phyloP scores from a whole-genome alignment of 495 filamentous ascomycete genomes.

The Neurospora sp. region DNA sequence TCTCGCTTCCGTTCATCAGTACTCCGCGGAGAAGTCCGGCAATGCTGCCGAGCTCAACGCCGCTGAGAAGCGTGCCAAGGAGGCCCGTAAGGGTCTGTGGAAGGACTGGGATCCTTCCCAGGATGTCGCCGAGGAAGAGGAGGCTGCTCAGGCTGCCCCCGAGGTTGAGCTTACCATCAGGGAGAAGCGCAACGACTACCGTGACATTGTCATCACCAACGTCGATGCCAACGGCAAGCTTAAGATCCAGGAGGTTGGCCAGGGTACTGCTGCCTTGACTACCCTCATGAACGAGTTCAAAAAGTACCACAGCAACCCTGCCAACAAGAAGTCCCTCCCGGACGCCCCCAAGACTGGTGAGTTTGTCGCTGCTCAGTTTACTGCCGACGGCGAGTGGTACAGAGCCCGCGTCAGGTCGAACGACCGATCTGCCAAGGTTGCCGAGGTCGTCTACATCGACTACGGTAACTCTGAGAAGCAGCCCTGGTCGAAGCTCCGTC shows the following conservation, averaged over 20 bases:
- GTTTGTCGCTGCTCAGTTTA: slow-evolving; percentile 80
- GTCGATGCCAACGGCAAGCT: slow-evolving; percentile 66
- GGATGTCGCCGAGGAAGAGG: slow-evolving; percentile 51
- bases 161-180: slow-evolving; percentile 35
- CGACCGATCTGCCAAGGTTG: slow-evolving; percentile 83
- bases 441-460: slow-evolving; percentile 89
- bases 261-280: slow-evolving; percentile 70
- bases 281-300: slow-evolving; percentile 83
- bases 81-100: slow-evolving; percentile 80
- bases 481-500: slow-evolving; percentile 71
- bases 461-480: slow-evolving; percentile 89
- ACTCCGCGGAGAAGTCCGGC: slow-evolving; percentile 92
- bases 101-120: slow-evolving; percentile 84
- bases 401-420: slow-evolving; percentile 83
- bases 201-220: slow-evolving; percentile 83
- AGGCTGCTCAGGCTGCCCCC: slow-evolving; percentile 37
- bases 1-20: slow-evolving; percentile 78
- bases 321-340: slow-evolving; percentile 60
- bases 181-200: slow-evolving; percentile 71
- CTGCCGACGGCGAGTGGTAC: slow-evolving; percentile 85
- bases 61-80: slow-evolving; percentile 81
- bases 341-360: slow-evolving; percentile 84
- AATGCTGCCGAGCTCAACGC: slow-evolving; percentile 79
- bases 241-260: slow-evolving; percentile 81
- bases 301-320: slow-evolving; percentile 66